Evolutionary conservation across 2,329 filamentous ascomycete species (phyloP).

Genomic region (Tolypocladium guangdongense): DNA sequence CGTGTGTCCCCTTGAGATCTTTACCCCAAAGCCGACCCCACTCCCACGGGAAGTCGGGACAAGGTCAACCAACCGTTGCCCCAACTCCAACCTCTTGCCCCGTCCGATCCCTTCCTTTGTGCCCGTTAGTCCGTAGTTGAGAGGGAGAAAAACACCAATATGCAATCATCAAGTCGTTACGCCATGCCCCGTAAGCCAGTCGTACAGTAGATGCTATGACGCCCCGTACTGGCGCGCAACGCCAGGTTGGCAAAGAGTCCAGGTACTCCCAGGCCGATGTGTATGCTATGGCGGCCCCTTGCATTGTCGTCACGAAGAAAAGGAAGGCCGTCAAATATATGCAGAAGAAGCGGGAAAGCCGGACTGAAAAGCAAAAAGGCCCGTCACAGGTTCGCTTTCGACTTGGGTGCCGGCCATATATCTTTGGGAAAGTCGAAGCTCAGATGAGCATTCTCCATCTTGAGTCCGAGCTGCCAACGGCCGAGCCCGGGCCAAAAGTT

Average conservation of each 20-base stretch:
- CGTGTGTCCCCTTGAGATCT: background rate
- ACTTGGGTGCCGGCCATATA: constrained; percentile 9
- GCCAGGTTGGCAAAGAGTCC: too few species aligned
- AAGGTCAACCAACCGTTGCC: background rate
- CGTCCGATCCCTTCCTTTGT: background rate
- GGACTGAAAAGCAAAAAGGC: background rate
- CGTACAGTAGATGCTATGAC: background rate
- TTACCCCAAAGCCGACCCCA: too few species aligned
- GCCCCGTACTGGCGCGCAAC: background rate
- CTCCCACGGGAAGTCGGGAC: too few species aligned
- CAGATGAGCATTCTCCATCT: constrained; percentile 24
- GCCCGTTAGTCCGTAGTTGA: background rate
- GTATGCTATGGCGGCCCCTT: background rate
- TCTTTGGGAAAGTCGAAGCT: constrained; percentile 17
- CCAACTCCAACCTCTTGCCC: background rate
- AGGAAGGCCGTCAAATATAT: background rate
- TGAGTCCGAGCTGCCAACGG: constrained; percentile 31
- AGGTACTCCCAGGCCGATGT: too few species aligned
- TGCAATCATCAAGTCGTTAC: background rate
- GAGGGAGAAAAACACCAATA: background rate
- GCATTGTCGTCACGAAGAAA: background rate
- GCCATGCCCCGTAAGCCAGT: background rate
- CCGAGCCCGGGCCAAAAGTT: constrained; percentile 38
- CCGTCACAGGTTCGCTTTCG: background rate
- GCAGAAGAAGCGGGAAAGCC: background rate